phyloP scores from a whole-genome alignment of 2,329 filamentous ascomycete species.

The Cryphonectria japonica region DNA sequence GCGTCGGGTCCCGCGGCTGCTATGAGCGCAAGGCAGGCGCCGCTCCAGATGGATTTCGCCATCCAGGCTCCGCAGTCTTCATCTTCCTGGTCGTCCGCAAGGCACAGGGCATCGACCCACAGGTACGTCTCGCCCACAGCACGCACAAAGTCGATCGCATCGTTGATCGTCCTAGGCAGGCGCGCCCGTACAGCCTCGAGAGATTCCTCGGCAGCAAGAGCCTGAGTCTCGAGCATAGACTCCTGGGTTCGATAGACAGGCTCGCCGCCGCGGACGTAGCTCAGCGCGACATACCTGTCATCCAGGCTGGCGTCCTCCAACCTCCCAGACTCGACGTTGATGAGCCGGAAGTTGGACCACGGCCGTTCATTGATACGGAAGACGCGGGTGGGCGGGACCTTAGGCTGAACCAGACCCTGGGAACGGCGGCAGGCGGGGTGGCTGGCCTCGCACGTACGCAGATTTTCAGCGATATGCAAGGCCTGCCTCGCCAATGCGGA shows the following conservation, averaged over 20 bases:
- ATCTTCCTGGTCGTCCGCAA: conserved; percentile 10
- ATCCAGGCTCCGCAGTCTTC: background rate
- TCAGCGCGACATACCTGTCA: conserved; percentile 10
- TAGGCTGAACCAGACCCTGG: too few species aligned
- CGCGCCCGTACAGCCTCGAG: background rate
- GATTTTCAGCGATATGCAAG: too few species aligned
- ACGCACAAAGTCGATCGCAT: conserved; percentile 12
- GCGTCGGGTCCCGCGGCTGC: conserved; percentile 9
- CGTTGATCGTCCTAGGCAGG: conserved; percentile 8
- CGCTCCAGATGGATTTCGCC: background rate
- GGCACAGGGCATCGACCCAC: conserved; percentile 15
- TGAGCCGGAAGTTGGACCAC: conserved; percentile 3
- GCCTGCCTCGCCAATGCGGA: too few species aligned
- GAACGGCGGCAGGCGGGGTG: too few species aligned
- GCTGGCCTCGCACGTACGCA: too few species aligned
- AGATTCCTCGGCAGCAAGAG: background rate
- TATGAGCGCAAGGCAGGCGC: conserved; percentile 1
- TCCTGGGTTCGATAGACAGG: too few species aligned
- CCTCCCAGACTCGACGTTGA: background rate
- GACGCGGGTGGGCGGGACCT: too few species aligned
- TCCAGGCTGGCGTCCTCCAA: background rate
- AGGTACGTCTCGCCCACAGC: conserved; percentile 6
- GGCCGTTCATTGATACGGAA: too few species aligned
- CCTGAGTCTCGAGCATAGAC: background rate
- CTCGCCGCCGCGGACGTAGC: conserved; percentile 7